Conservation (phyloP, 2,329 filamentous ascomycete genomes). For the Colletotrichum truncatum region DNA sequence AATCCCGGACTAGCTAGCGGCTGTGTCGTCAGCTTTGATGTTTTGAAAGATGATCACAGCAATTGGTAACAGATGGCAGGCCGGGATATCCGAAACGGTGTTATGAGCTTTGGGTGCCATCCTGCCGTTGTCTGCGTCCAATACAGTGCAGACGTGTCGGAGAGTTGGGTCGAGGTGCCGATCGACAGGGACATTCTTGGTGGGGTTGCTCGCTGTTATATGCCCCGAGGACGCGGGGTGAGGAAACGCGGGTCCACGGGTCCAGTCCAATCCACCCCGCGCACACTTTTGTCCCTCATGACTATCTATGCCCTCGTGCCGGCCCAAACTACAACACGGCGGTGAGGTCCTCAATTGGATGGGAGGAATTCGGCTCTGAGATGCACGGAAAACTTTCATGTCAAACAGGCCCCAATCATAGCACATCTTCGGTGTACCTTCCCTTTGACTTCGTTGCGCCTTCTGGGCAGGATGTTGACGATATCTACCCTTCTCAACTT, state of each 20-base stretch:
- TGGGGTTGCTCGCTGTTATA: conserved; percentile 39
- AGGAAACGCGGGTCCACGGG: background rate
- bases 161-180: background rate
- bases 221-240: conserved; percentile 36
- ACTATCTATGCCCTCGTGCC: too few relatives aligned
- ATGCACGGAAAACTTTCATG: too few relatives aligned
- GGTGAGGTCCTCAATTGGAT: too few relatives aligned
- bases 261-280: background rate
- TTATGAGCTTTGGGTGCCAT: too few relatives aligned
- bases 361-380: too few relatives aligned
- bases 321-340: too few relatives aligned
- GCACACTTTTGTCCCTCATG: too few relatives aligned
- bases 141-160: background rate
- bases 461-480: too few relatives aligned
- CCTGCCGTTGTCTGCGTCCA: background rate
- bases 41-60: background rate
- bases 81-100: background rate
- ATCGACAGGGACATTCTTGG: background rate
- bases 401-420: too few relatives aligned
- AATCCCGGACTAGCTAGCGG: background rate
- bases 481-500: too few relatives aligned
- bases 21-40: background rate
- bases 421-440: too few relatives aligned
- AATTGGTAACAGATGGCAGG: background rate
- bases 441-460: too few relatives aligned